Evolutionary conservation across 306 rosid genomes (phyloP), one percentile per base, ranked within the genome.

Genomic region (Malus sylvestris): DNA sequence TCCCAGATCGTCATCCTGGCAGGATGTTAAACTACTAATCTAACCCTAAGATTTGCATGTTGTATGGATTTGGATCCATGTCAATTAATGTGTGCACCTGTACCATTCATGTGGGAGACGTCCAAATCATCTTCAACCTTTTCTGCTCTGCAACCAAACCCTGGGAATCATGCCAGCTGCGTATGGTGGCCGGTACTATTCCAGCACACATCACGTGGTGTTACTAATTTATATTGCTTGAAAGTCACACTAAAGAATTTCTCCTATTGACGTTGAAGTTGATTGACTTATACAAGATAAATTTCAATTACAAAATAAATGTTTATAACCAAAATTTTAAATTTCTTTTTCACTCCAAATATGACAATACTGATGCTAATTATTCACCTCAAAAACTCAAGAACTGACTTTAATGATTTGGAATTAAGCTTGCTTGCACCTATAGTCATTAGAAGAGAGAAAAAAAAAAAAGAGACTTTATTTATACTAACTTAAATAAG

Each of bases 1-100:
- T 53, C 68, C 65, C 73, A 74, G 81, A 76, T 78, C 79, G 68
- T 76, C 63, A 44, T 45, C 79, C 60, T 46, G 69, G 61, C 79
- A 60, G 57, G 71, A 78, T 62, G 68, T 8, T n/a, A 3, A 45
- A 81, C 70, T 82, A 86, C 85, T 55, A 78, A 75, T 69, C 71
- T 82, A 51, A 79, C 73, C 88, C 83, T 38, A 32, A 64, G 35
- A 58, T 81, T 65, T 33, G 20, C 68, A 51, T 62, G 55, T 33
- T 40, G 75, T 76, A 25, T 53, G 40, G 12, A 52, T 58, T 78
- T 53, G 62, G 72, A 74, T 16, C 30, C 52, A 25, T 35, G 55
- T 74, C 59, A 73, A 62, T 70, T 62, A 78, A 70, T 72, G 11
- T 46, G 53, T 60, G 73, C 42, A 75, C 71, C 67, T 22, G 2